Base-by-base conservation (phyloP, 768 basidiomycete genomes). In the Calocybe indica region DNA sequence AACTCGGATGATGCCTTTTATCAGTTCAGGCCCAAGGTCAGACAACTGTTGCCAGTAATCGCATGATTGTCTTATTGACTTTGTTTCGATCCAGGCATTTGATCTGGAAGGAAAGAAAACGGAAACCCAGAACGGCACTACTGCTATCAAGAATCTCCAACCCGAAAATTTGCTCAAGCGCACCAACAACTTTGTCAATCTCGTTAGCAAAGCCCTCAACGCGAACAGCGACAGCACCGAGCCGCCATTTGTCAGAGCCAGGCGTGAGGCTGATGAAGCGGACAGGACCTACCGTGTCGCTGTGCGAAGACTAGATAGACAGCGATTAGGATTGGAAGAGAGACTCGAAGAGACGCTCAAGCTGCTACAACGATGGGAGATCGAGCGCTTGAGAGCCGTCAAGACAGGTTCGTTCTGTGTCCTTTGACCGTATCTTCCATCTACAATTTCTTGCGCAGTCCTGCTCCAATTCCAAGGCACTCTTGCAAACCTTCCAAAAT, bases 401-500 rank as follows among this genome's bases (percentile, higher is more conserved):
- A 93, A 93, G 71, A 88, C 88, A 4, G 88, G 89, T 82, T 54
- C 11, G 50, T 36, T 9, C 40, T 37, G 37, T 29, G 5, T 47
- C 30, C 14, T n/a, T 30, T 54, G 28, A 46, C 40, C 2, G 28
- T 45, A 7, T n/a, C 13, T 30, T n/a, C 5, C 5, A 32, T 43
- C 29, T 12, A 41, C 11, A 34, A 34, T 48, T 15, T 9, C 5
- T 34, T 32, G 43, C 32, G 7, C 47, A 88, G 91, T 90, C 4
- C 72, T 96, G 14, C 75, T 88, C 36, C 89, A 94, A 62, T 96
- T 90, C 60, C 90, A 94, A 54, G 86, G 83, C 37, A 90, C 86
- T 7, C 62, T 94, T 36, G 68, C 78, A 11, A 84, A 82, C 56
- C 65, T 94, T 10, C 86, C 88, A 8, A 80, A 83, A 58, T 72